A percentile compares a stretch with the other conserved stretches of the same genome.
Conservation (phyloP, 805 yeast genomes). For the Monosporozyma yasuniensis region DNA sequence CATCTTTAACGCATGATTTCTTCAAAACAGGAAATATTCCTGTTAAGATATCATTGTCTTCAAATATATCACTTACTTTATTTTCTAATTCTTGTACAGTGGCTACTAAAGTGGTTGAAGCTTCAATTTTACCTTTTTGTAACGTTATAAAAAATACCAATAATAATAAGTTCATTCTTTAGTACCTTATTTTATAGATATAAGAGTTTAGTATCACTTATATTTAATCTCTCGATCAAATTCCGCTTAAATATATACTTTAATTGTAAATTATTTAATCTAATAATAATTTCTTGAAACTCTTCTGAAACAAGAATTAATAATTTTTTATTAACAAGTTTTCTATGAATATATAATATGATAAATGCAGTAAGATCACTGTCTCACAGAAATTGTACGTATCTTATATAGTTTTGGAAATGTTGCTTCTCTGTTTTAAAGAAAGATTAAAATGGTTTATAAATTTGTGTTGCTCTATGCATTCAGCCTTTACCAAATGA, state of each 20-base stretch:
- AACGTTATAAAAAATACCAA: neutral
- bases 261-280: neutral
- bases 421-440: neutral
- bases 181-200: too few relatives aligned
- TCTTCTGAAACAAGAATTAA: neutral
- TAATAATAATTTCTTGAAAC: neutral
- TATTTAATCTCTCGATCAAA: neutral
- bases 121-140: neutral
- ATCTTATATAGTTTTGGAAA: neutral
- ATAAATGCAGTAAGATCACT: neutral
- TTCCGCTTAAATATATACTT: neutral
- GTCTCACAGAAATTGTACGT: neutral
- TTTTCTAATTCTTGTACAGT: neutral
- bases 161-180: neutral
- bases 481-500: neutral
- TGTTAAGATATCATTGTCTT: neutral
- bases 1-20: constrained; percentile 32
- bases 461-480: neutral
- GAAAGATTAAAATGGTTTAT: neutral
- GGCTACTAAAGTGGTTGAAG: neutral
- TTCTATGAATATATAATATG: neutral
- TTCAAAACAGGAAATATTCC: constrained; percentile 18
- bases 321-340: neutral
- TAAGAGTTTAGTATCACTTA: too few relatives aligned
- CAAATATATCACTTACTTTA: neutral